phyloP scores from a whole-genome alignment of 176 grass and related monocot genomes.

The Secale cereale region DNA sequence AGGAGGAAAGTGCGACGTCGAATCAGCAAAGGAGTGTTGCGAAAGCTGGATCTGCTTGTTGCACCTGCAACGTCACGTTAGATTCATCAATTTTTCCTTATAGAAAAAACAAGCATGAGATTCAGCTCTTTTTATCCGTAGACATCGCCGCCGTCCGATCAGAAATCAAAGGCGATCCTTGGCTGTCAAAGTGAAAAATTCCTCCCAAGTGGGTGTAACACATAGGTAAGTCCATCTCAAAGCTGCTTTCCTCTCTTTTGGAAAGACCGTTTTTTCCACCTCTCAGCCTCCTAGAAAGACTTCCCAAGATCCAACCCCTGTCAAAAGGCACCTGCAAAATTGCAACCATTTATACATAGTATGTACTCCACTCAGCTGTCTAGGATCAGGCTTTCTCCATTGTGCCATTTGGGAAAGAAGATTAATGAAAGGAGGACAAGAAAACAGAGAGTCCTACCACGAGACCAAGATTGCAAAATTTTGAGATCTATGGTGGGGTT shows the following conservation, averaged over 20 bases:
- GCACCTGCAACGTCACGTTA: background rate
- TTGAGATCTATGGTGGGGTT: slow-evolving; percentile 32
- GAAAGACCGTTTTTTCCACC: background rate
- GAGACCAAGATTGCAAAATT: background rate
- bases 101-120: background rate
- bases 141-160: background rate
- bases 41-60: slow-evolving; percentile 34
- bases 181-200: background rate
- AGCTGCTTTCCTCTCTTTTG: slow-evolving; percentile 17
- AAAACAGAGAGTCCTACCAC: too few relatives aligned
- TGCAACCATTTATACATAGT: background rate
- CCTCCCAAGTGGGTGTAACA: slow-evolving; percentile 7
- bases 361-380: background rate
- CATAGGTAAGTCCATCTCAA: background rate
- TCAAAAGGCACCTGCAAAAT: slow-evolving; percentile 15
- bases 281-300: slow-evolving; percentile 36
- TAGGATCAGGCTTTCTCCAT: slow-evolving; percentile 15
- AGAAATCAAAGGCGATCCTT: background rate
- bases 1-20: slow-evolving; percentile 24
- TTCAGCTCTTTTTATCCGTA: background rate
- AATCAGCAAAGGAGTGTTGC: slow-evolving; percentile 30
- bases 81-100: background rate
- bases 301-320: slow-evolving; percentile 31
- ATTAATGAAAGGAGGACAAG: background rate
- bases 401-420: background rate